These are phyloP conservation scores for Vanderwaltozyma yarrowii DNA, from an alignment of 805 yeast species.

Conservation along the genomic window DNA sequence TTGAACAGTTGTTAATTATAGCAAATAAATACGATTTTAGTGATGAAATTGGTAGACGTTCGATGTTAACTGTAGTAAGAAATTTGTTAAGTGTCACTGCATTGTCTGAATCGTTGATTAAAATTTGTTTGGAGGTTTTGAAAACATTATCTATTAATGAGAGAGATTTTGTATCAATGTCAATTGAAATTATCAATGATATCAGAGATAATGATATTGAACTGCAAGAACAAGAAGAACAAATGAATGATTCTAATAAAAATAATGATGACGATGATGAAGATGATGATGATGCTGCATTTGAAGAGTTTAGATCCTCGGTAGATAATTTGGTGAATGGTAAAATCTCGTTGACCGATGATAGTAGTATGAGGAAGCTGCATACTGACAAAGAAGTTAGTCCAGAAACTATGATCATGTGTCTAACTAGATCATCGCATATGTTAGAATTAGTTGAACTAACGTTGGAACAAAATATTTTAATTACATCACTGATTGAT, in stretches of 20 bases:
- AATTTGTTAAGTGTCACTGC: constrained; percentile 48
- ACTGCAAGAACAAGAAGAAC: constrained; percentile 26
- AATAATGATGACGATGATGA: constrained; percentile 13
- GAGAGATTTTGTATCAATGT: constrained; percentile 73
- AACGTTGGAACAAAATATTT: constrained; percentile 52
- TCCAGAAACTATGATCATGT: constrained; percentile 43
- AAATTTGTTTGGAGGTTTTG: constrained; percentile 53
- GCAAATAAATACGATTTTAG: constrained; percentile 71
- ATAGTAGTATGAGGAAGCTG: constrained; percentile 9
- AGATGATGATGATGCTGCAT: constrained; percentile 17
- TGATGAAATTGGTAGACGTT: constrained; percentile 84
- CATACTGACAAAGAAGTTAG: constrained; percentile 28
- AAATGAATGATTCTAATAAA: constrained; percentile 6
- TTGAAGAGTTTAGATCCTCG: constrained; percentile 41
- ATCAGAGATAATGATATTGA: constrained; percentile 55
- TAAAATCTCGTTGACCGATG: constrained; percentile 10
- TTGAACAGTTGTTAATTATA: constrained; percentile 60
- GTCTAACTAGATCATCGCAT: constrained; percentile 58
- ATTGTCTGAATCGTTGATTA: constrained; percentile 43
- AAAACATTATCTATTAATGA: constrained; percentile 66
- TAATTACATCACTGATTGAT: constrained; percentile 59
- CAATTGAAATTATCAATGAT: constrained; percentile 80
- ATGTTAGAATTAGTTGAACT: constrained; percentile 59
- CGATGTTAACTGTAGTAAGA: constrained; percentile 52
- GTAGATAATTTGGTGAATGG: constrained; percentile 30